phyloP scores from a whole-genome alignment of 768 basidiomycete species.

The Boletus coccyginus region DNA sequence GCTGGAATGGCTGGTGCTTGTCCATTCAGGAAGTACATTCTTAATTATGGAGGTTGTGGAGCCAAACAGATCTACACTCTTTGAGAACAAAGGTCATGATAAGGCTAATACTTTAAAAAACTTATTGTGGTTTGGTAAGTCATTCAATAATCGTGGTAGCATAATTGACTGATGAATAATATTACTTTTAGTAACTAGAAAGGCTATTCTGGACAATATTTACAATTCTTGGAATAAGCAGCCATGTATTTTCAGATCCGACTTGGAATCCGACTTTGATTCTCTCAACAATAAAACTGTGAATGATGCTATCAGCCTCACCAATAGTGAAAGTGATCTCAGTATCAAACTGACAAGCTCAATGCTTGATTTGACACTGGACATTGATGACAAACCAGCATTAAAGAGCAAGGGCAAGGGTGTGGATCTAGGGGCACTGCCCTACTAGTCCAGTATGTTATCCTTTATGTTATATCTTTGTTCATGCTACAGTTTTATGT shows the following conservation, averaged over 20 bases:
- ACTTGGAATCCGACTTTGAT: not conserved
- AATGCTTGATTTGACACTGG: no score
- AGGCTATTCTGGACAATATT: not conserved
- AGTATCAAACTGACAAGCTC: no score
- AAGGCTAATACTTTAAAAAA: not conserved
- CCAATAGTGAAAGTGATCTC: not conserved
- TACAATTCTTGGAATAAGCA: not conserved
- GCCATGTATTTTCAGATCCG: not conserved
- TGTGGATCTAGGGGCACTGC: no score
- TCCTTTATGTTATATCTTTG: no score
- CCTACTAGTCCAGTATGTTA: no score
- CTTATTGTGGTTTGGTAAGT: not conserved
- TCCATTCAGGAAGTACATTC: not conserved
- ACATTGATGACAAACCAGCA: no score
- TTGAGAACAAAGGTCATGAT: not conserved
- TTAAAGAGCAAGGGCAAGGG: no score
- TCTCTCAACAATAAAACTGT: not conserved
- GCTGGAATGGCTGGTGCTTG: not conserved
- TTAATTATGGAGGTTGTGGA: not conserved
- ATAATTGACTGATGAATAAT: not conserved
- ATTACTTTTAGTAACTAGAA: not conserved
- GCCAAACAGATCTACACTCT: not conserved
- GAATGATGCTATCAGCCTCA: not conserved
- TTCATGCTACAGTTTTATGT: no score
- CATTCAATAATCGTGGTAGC: not conserved